Evolutionary conservation across 1,284 basidiomycete species (phyloP).

Genomic region (Cryptococcus sp.): DNA sequence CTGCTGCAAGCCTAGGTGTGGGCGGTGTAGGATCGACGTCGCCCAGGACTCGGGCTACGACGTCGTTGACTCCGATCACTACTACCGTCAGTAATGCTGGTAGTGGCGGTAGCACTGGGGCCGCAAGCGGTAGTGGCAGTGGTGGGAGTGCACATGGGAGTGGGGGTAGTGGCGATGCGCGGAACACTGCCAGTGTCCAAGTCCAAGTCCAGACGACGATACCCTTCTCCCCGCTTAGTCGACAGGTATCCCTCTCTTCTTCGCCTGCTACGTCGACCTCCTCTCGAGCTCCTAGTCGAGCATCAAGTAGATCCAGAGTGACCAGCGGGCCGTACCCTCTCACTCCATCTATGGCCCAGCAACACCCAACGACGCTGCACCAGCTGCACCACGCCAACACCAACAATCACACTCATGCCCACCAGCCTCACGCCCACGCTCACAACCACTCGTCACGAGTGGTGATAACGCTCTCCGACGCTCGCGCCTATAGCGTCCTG

Average conservation of each 20-base stretch:
- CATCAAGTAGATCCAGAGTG: constrained; percentile 17
- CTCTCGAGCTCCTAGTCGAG: constrained; percentile 15
- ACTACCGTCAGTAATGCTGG: no score
- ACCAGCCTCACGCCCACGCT: constrained; percentile 3
- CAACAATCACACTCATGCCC: background rate
- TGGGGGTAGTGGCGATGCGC: no score
- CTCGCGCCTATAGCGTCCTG: constrained; percentile 29
- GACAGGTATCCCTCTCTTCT: constrained; percentile 18
- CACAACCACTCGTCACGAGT: background rate
- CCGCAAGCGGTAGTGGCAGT: no score
- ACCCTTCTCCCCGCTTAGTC: constrained; percentile 20
- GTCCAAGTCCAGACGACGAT: background rate
- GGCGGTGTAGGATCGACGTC: no score
- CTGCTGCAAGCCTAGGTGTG: no score
- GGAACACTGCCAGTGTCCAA: no score
- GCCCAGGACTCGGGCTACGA: no score
- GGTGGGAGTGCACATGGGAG: no score
- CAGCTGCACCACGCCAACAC: background rate
- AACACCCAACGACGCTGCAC: background rate
- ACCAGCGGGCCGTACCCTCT: background rate
- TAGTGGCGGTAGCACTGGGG: no score
- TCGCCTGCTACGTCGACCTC: constrained; percentile 7
- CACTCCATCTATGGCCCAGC: background rate
- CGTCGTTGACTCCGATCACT: no score
- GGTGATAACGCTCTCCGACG: constrained; percentile 29